These are phyloP conservation scores for Schwanniomyces polymorphus DNA, from an alignment of 805 yeast species.

Conservation along the genomic window DNA sequence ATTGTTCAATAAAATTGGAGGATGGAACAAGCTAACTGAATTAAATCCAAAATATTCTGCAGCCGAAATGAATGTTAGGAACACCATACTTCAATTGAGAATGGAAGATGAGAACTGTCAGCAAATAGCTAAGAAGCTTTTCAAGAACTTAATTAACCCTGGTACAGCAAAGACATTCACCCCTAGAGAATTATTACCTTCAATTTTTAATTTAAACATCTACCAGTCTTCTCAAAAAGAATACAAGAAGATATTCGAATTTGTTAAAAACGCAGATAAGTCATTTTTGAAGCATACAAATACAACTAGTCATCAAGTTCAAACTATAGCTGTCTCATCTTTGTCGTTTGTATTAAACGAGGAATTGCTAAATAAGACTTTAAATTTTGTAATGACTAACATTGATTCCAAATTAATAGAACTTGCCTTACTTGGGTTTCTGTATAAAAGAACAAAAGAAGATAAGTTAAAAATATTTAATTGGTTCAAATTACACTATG, in stretches of 20 bases:
- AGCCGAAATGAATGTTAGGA: conserved; percentile 46
- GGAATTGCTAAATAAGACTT: conserved; percentile 50
- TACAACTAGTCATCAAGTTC: conserved; percentile 39
- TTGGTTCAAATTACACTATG: conserved; percentile 58
- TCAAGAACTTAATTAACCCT: conserved; percentile 46
- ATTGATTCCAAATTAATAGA: conserved; percentile 57
- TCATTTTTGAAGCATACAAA: conserved; percentile 42
- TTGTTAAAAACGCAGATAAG: conserved; percentile 51
- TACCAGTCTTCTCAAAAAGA: conserved; percentile 43
- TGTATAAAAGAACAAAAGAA: conserved; percentile 31
- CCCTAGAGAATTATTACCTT: conserved; percentile 51
- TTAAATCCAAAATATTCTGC: conserved; percentile 11
- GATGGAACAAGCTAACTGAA: conserved; percentile 22
- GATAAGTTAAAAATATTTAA: conserved; percentile 44
- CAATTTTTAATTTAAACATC: conserved; percentile 44
- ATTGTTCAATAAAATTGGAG: conserved; percentile 22
- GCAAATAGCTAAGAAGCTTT: conserved; percentile 38
- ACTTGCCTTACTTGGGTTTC: conserved; percentile 54
- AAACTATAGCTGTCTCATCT: conserved; percentile 55
- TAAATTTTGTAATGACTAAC: conserved; percentile 58
- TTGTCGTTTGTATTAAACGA: conserved; percentile 49
- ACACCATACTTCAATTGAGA: conserved; percentile 43
- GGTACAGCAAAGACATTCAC: conserved; percentile 50
- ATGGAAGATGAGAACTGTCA: conserved; percentile 24
- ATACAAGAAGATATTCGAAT: conserved; percentile 58